Evolutionary conservation across 495 filamentous ascomycete species (phyloP).

Genomic region (Chaetomium cochliodes): DNA sequence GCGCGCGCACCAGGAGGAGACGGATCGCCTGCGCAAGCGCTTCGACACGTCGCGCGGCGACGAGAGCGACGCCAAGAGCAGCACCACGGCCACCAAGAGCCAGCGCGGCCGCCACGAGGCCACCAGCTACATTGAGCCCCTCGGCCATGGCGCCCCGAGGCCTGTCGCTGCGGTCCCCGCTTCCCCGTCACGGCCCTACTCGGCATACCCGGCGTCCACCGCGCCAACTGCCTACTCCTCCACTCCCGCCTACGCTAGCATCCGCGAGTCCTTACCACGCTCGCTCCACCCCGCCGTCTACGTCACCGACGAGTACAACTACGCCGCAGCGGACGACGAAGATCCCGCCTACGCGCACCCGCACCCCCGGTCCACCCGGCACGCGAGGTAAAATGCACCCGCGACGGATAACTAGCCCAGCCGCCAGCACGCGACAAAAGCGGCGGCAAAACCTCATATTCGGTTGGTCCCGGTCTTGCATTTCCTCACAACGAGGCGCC

Average conservation of each 20-base stretch:
- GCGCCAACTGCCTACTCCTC: conserved; percentile 18
- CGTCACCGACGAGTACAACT: conserved; percentile 25
- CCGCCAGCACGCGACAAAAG: conserved; percentile 21
- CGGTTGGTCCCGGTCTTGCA: conserved; percentile 25
- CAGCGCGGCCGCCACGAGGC: conserved; percentile 27
- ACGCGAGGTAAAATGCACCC: conserved; percentile 16
- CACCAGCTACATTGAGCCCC: conserved; percentile 40
- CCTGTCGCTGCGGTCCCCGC: conserved; percentile 25
- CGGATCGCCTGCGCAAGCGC: conserved; percentile 33
- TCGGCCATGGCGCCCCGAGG: conserved; percentile 34
- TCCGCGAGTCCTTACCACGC: conserved; percentile 28
- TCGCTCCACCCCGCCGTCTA: conserved; percentile 33
- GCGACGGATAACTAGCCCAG: neutral
- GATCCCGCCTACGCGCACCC: conserved; percentile 21
- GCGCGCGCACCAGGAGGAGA: conserved; percentile 20
- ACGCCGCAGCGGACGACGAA: conserved; percentile 25
- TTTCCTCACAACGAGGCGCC: conserved; percentile 24
- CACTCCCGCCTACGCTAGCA: conserved; percentile 24
- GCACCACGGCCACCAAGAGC: conserved; percentile 27
- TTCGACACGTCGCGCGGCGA: conserved; percentile 31
- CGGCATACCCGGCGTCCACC: conserved; percentile 22
- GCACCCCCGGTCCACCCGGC: conserved; percentile 15
- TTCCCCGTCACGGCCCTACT: conserved; percentile 19
- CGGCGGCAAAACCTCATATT: conserved; percentile 5
- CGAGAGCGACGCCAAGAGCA: conserved; percentile 37